Base-by-base conservation (phyloP, 805 yeast genomes). In the Metschnikowia vanudenii region DNA sequence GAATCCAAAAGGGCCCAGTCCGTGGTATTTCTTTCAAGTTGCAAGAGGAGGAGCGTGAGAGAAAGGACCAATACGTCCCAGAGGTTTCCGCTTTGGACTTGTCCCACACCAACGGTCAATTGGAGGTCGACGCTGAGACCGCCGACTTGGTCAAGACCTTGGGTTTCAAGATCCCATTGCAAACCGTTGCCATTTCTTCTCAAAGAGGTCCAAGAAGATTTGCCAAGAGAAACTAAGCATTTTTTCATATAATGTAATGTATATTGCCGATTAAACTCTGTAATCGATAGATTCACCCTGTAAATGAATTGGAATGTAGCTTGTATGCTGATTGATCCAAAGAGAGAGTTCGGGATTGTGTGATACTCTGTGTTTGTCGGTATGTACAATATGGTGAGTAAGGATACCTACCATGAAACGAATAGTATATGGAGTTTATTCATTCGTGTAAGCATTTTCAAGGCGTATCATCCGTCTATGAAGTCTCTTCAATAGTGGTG, bases 31-130 rank as follows among this genome's bases (percentile, higher is more conserved):
- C 99, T 68, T 94, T 94, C 96, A 95, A 95, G 80, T 88, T 94
- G 73, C 99, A 94, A 85, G 99, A 94, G 83, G 99, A 94, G 82
- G 99, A 94, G 86, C 92, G 99, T 85, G 99, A 94, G 84, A 88
- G 99, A 82, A 94, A 95, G 82, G 98, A 94, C 80, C 99, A 94
- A 82, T 94, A 91, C 80, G 99, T 95, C 70, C 99, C 99, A 80
- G 98, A 91, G 76, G 96, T 91, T 72, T 95, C 99, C 73, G 99
- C 99, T 77, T 88, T 94, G 75, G 98, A 94, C 81, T 86, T 94
- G 73, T 84, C 95, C 64, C 88, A 88, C 85, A 84, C 94, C 74
- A 89, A 90, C 79, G 90, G 90, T 74, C 94, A 87, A 72, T 88
- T 94, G 76, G 91, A 88, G 80, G 96, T 92, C 73, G 99, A 92